Conservation (phyloP, 148 eudicot genomes). For the Talinum fruticosum region DNA sequence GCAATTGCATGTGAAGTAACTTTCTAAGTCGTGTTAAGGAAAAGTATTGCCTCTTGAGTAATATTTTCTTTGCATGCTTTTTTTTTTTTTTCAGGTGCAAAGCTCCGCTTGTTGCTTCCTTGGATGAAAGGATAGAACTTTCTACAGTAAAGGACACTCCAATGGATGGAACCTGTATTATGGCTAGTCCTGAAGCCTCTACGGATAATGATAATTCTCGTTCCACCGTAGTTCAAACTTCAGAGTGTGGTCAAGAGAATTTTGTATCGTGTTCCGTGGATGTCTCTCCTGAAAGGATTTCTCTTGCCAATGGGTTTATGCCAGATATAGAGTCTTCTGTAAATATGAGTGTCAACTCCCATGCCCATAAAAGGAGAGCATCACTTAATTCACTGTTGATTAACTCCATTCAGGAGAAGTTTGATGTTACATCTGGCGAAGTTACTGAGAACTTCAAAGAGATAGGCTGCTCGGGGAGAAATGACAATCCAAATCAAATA, state of each 20-base stretch:
- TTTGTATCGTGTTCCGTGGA: conserved; percentile 31
- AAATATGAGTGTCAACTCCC: conserved; percentile 66
- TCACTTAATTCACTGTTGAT: conserved; percentile 32
- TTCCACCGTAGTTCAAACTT: conserved; percentile 42
- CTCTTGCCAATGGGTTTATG: conserved; percentile 19
- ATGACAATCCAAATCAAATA: conserved; percentile 22
- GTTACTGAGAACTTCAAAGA: conserved; percentile 22
- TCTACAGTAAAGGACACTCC: conserved; percentile 54
- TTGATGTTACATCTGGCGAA: conserved; percentile 29
- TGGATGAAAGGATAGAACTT: conserved; percentile 39
- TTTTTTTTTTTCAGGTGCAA: conserved; percentile 46
- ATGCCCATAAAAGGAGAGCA: conserved; percentile 61
- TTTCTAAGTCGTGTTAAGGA: no score
- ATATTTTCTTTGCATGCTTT: neutral
- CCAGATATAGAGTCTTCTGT: conserved; percentile 44
- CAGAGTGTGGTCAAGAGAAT: conserved; percentile 33
- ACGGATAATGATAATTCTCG: conserved; percentile 41
- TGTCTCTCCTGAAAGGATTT: conserved; percentile 54
- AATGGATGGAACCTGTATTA: conserved; percentile 13
- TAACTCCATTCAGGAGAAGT: conserved; percentile 27
- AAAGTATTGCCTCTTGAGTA: neutral
- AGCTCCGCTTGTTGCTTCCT: conserved; percentile 14
- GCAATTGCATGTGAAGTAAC: neutral
- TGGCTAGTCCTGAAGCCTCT: conserved; percentile 38
- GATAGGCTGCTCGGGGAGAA: conserved; percentile 26